A percentile compares a stretch with the other conserved stretches of the same genome.
phyloP scores from a whole-genome alignment of 2,329 filamentous ascomycete species.

The Stemphylium beticola region DNA sequence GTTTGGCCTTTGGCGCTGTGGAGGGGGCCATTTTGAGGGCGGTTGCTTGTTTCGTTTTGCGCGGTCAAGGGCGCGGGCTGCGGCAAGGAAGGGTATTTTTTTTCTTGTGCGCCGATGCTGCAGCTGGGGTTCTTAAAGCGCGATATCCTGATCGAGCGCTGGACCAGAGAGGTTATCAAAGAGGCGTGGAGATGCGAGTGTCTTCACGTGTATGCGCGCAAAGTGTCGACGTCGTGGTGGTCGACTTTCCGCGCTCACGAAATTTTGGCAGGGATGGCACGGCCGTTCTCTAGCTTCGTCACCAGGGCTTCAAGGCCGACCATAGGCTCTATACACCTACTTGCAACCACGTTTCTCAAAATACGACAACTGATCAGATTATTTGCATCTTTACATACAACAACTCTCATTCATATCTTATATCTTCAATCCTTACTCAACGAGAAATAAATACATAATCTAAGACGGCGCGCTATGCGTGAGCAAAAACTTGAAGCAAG shows the following conservation, averaged over 20 bases:
- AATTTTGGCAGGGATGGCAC: constrained; percentile 46
- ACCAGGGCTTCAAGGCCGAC: not conserved
- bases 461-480: not conserved
- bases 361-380: no score
- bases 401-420: no score
- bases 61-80: not conserved
- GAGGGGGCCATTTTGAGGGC: constrained; percentile 25
- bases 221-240: constrained; percentile 5
- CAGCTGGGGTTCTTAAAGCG: not conserved
- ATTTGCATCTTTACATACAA: no score
- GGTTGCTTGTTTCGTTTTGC: not conserved
- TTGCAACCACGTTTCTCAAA: no score
- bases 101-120: not conserved
- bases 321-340: not conserved
- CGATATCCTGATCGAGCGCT: not conserved
- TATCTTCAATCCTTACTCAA: not conserved
- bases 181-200: not conserved
- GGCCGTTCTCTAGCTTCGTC: constrained; percentile 15
- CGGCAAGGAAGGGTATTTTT: not conserved
- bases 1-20: constrained; percentile 22
- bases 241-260: constrained; percentile 27
- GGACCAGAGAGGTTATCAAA: no score
- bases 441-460: constrained; percentile 1
- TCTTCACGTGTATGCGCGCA: constrained; percentile 1
- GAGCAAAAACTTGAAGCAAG: constrained; percentile 3